A percentile compares a stretch with the other conserved stretches of the same genome.
Evolutionary conservation across 2,329 filamentous ascomycete species (phyloP).

Genomic region (Grosmannia penicillata): DNA sequence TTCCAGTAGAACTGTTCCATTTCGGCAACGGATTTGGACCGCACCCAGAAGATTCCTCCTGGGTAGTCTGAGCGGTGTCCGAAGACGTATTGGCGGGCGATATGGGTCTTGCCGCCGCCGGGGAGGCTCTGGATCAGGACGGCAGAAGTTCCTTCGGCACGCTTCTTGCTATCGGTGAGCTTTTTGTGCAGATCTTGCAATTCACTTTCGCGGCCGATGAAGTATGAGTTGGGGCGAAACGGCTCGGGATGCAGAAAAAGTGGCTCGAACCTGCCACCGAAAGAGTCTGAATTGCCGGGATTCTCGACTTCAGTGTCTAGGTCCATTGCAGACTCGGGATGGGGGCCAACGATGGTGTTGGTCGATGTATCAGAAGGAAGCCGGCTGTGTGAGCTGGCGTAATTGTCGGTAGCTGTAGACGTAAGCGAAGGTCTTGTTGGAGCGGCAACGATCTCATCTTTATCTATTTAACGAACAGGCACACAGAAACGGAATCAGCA

Average conservation of each 20-base stretch:
- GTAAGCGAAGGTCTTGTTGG: neutral
- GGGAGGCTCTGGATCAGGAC: conserved; percentile 50
- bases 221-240: conserved; percentile 48
- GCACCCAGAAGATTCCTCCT: conserved; percentile 56
- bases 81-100: conserved; percentile 54
- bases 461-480: neutral
- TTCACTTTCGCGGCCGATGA: conserved; percentile 44
- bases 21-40: conserved; percentile 43
- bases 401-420: neutral
- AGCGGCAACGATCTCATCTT: neutral
- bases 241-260: conserved; percentile 34
- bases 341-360: neutral
- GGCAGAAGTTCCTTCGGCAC: conserved; percentile 43
- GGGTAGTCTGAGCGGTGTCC: conserved; percentile 42
- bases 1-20: conserved; percentile 49
- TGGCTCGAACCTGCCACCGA: conserved; percentile 7
- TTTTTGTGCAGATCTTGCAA: conserved; percentile 42
- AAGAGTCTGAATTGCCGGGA: neutral
- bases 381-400: neutral
- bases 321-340: too few relatives aligned
- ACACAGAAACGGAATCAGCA: neutral
- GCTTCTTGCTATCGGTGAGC: conserved; percentile 39
- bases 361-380: conserved; percentile 5
- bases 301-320: too few relatives aligned
- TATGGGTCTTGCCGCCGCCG: conserved; percentile 54